Evolutionary conservation across 208 protist species (phyloP), one percentile per base, ranked within the genome.

Genomic region (Crithidia brevicula): DNA sequence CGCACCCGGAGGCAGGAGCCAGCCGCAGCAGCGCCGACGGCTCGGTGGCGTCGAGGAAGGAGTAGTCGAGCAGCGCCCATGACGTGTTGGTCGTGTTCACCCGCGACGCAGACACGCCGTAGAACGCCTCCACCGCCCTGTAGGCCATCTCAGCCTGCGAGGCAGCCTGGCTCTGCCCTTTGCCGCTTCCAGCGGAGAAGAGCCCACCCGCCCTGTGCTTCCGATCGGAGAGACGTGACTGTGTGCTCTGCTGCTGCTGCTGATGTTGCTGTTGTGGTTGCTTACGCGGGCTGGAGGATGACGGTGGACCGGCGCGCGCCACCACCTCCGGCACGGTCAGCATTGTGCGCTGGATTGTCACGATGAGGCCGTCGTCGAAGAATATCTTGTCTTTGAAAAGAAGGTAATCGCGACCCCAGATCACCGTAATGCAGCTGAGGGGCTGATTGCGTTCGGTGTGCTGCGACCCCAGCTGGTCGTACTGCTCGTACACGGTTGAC

Each of bases 381-480:
- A 85, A 93, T 62, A 82, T 88, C 20, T 85, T 68, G 64, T 96
- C 90, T 31, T 71, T 63, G 58, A 96, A 89, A 47, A 87, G 81
- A 3, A 96, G 69, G 50, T 82, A 52, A 30, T 88, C 84, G 38
- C 82, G 65, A 23, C 90, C 90, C 77, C 77, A 96, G 22, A 80
- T 71, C 10, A 92, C 60, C 16, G 77, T 84, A 16, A 96, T 69
- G 62, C 90, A 79, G 61, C 79, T 89, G 5, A 96, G 77, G 7
- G 75, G 81, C 67, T 93, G 87, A 60, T 96, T 96, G 58, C 90
- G 87, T 27, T 91, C 84, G 30, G 88, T 92, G 77, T 84, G 74
- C 72, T 92, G 85, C 22, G 77, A 77, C 1, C 87, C 90, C 3
- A 93, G 60, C 60, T 82, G 74, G 13, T 63, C 76, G 68, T 79